Conservation (phyloP, 148 eudicot genomes). For the Chenopodium berlandieri region DNA sequence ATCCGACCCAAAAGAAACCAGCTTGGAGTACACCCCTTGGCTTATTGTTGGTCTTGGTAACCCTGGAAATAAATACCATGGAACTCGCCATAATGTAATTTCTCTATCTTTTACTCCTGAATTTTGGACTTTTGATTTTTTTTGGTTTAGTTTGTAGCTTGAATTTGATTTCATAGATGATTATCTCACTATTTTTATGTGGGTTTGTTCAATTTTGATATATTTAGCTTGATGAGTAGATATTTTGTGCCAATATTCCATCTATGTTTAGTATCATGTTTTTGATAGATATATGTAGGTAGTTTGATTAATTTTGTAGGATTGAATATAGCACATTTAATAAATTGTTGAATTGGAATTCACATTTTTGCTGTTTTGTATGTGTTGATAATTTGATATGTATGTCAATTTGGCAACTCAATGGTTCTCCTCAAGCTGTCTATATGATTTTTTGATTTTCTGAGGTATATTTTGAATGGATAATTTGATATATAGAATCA, state of each 20-base stretch:
- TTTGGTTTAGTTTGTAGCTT: neutral
- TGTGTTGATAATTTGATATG: neutral
- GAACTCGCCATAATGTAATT: conserved; percentile 87
- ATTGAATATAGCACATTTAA: neutral
- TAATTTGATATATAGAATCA: neutral
- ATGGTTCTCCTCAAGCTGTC: neutral
- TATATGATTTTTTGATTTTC: neutral
- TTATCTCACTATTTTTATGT: neutral
- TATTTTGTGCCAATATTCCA: neutral
- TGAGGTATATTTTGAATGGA: neutral
- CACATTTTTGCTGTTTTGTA: too few relatives aligned
- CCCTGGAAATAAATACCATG: conserved; percentile 89
- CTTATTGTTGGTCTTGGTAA: conserved; percentile 90
- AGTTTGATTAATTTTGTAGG: neutral
- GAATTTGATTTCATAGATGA: neutral
- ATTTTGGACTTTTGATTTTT: neutral
- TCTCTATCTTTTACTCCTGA: neutral
- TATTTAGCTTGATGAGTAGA: neutral
- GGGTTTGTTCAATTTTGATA: conserved; percentile 9
- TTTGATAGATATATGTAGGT: neutral
- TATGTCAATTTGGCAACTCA: neutral
- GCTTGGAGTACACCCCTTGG: conserved; percentile 91
- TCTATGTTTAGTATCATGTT: neutral
- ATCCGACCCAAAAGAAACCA: conserved; percentile 36
- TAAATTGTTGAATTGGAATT: neutral